Percentiles rank a stretch among this genome's conserved stretches.
These are phyloP conservation scores for Epichloe brachyelytri DNA, from an alignment of 2,329 filamentous ascomycete genomes.

Conservation along the genomic window DNA sequence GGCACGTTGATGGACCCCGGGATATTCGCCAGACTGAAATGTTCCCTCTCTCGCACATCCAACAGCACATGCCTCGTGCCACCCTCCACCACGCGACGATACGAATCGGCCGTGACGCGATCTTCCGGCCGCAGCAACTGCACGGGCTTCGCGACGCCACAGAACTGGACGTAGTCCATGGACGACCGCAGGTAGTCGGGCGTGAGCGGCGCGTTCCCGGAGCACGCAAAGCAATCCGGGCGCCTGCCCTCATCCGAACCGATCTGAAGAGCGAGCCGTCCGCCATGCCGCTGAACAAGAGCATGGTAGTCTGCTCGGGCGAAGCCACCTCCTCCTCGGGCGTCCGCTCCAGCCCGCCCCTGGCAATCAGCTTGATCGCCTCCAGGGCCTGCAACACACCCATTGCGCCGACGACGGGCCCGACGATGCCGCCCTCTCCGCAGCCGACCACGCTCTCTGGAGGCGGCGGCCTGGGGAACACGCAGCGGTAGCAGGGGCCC, in stretches of 20 bases:
- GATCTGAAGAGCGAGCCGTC: slow-evolving; percentile 46
- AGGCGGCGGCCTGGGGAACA: slow-evolving; percentile 81
- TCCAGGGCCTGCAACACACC: slow-evolving; percentile 85
- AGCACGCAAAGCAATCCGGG: slow-evolving; percentile 65
- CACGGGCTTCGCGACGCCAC: slow-evolving; percentile 48
- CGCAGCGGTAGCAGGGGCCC: slow-evolving; percentile 85
- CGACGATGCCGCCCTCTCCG: slow-evolving; percentile 84
- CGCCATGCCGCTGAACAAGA: slow-evolving; percentile 35
- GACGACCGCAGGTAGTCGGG: slow-evolving; percentile 46
- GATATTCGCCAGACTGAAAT: slow-evolving; percentile 70
- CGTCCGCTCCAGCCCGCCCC: slow-evolving; percentile 15
- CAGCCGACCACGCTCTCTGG: slow-evolving; percentile 73
- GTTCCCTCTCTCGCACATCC: slow-evolving; percentile 74
- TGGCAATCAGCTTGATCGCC: slow-evolving; percentile 67
- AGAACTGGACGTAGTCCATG: slow-evolving; percentile 78
- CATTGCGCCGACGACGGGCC: slow-evolving; percentile 87
- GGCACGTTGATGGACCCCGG: slow-evolving; percentile 63
- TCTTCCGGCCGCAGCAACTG: slow-evolving; percentile 48
- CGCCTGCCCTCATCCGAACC: slow-evolving; percentile 61
- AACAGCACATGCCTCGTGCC: slow-evolving; percentile 44
- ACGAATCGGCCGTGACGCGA: slow-evolving; percentile 53
- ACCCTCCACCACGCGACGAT: slow-evolving; percentile 22
- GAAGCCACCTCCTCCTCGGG: not conserved
- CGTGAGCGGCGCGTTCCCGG: slow-evolving; percentile 44
- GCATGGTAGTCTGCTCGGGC: slow-evolving; percentile 19